phyloP scores from a whole-genome alignment of 1,139 yeast species.

The Saccharomycopsis hybrid region DNA sequence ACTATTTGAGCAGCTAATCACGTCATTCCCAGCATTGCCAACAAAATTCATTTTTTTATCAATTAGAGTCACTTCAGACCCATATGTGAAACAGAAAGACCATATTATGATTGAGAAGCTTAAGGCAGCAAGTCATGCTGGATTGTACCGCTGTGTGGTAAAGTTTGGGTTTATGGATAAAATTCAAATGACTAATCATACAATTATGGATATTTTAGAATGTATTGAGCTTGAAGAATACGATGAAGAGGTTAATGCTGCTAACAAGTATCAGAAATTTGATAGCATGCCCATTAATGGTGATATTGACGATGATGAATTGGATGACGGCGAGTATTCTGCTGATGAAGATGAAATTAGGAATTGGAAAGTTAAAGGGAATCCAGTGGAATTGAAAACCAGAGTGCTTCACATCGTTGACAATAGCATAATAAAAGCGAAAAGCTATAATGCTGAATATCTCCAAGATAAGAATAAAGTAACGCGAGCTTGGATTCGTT shows the following conservation, averaged over 20 bases:
- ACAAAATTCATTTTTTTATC: conserved; percentile 38
- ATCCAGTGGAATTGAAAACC: neutral
- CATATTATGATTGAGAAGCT: conserved; percentile 36
- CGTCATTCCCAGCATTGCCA: conserved; percentile 39
- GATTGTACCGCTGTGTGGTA: conserved; percentile 41
- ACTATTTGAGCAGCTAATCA: conserved; percentile 33
- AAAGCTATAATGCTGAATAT: neutral
- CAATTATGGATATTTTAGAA: conserved; percentile 9
- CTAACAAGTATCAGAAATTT: too few species aligned
- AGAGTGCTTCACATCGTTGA: conserved; percentile 18
- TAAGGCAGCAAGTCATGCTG: conserved; percentile 29
- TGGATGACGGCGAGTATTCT: neutral
- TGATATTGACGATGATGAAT: neutral
- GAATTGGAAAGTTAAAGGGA: neutral
- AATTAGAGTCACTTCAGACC: conserved; percentile 37
- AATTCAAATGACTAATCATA: conserved; percentile 27
- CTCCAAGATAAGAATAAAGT: neutral
- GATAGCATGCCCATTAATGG: neutral
- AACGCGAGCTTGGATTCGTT: neutral
- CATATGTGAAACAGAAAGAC: conserved; percentile 35
- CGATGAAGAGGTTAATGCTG: conserved; percentile 12
- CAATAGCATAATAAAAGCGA: conserved; percentile 2
- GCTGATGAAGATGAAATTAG: neutral
- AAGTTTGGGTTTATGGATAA: conserved; percentile 44
- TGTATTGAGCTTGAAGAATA: conserved; percentile 10